Evolutionary conservation across 164 flowering plant genomes (phyloP).

Genomic region (Magnolia changhungtana): DNA sequence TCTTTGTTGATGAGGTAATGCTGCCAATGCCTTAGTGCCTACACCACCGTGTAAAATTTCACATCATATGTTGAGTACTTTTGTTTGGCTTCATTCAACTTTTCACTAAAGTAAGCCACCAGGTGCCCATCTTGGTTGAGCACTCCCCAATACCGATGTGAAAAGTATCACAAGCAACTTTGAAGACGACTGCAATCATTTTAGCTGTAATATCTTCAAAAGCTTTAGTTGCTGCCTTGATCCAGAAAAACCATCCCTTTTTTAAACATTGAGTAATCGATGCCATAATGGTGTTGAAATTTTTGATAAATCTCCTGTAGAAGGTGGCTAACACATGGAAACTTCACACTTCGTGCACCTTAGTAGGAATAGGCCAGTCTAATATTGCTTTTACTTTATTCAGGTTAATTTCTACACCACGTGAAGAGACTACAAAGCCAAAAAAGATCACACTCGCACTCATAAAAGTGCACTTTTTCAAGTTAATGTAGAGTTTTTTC

Average conservation of each 20-base stretch:
- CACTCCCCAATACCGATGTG: conserved; percentile 1
- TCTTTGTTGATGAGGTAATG: background rate
- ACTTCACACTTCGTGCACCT: background rate
- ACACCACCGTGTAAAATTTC: conserved; percentile 8
- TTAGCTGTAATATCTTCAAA: background rate
- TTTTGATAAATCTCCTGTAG: background rate
- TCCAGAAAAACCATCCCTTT: background rate
- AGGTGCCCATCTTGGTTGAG: background rate
- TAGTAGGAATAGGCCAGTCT: background rate
- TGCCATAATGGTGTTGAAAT: background rate
- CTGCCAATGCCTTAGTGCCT: conserved; percentile 4
- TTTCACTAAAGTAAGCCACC: conserved; percentile 1
- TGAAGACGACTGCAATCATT: background rate
- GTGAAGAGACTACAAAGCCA: background rate
- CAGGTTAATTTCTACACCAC: background rate
- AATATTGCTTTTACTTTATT: background rate
- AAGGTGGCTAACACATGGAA: background rate
- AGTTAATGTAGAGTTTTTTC: background rate
- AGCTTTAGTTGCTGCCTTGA: background rate
- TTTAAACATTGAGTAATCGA: background rate
- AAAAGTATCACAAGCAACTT: conserved; percentile 5
- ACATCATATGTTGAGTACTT: conserved; percentile 7
- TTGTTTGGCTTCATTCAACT: background rate
- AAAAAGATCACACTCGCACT: background rate
- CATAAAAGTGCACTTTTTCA: background rate